These are phyloP conservation scores for Cordyceps cateniannulata DNA, from an alignment of 2,329 filamentous ascomycete genomes.

Conservation along the genomic window DNA sequence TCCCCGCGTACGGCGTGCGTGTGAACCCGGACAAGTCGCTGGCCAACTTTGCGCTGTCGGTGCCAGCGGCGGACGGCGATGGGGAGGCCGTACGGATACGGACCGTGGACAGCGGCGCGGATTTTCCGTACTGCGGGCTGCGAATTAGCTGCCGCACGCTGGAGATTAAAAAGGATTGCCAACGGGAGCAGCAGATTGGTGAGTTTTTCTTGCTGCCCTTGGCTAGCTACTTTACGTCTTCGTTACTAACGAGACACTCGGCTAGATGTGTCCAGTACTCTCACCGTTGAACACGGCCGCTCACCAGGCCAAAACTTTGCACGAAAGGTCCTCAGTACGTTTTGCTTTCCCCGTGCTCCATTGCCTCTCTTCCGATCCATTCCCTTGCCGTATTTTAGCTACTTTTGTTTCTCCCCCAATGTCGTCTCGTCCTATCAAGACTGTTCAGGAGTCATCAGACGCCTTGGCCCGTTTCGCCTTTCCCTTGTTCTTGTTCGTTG, in stretches of 20 bases:
- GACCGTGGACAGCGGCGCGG: conserved; percentile 31
- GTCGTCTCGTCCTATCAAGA: too few relatives aligned
- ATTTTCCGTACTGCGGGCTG: conserved; percentile 88
- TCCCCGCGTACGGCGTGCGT: conserved; percentile 72
- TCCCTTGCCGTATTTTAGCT: neutral
- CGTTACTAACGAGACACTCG: neutral
- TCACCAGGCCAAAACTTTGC: conserved; percentile 71
- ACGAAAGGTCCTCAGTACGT: conserved; percentile 67
- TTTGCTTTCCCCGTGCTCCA: neutral
- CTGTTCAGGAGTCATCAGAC: too few relatives aligned
- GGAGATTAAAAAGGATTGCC: conserved; percentile 64
- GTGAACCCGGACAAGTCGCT: conserved; percentile 76
- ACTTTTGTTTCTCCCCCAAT: neutral
- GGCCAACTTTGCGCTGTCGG: conserved; percentile 67
- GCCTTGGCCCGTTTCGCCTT: too few relatives aligned
- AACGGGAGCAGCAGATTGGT: conserved; percentile 45
- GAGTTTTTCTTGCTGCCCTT: conserved; percentile 22
- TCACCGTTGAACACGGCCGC: conserved; percentile 73
- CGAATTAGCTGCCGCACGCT: conserved; percentile 69
- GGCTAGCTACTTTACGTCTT: too few relatives aligned
- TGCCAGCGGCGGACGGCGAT: conserved; percentile 31
- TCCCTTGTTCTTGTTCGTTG: too few relatives aligned
- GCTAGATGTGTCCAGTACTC: conserved; percentile 52
- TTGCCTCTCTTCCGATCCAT: neutral
- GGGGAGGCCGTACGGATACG: conserved; percentile 32